These are phyloP conservation scores for Psilocybe subaeruginosa DNA, from an alignment of 768 basidiomycete species.

Conservation along the genomic window DNA sequence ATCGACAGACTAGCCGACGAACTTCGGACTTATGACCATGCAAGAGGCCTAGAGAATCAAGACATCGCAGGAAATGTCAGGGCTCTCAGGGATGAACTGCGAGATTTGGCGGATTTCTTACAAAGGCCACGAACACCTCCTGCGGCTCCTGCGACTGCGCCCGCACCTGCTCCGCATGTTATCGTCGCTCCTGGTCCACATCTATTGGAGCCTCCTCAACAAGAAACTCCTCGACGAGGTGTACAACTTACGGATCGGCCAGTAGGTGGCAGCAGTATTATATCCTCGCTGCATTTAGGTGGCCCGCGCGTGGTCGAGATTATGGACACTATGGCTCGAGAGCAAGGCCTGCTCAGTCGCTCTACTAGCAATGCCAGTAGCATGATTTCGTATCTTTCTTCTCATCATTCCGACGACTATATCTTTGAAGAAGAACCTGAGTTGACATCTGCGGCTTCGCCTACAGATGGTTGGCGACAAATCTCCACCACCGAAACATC, in stretches of 20 bases:
- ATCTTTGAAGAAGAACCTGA: conserved; percentile 40
- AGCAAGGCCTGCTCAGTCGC: conserved; percentile 35
- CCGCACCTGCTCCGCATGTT: conserved; percentile 2
- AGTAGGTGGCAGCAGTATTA: conserved; percentile 44
- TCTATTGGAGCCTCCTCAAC: conserved; percentile 2
- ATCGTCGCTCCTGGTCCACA: not conserved
- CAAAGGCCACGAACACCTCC: conserved; percentile 43
- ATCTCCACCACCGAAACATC: not conserved
- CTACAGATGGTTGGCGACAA: not conserved
- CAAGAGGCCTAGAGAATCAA: conserved; percentile 63
- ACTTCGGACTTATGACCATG: conserved; percentile 54
- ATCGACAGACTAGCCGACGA: conserved; percentile 58
- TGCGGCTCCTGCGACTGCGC: not conserved
- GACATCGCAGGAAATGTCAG: conserved; percentile 70
- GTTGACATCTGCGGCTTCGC: conserved; percentile 7
- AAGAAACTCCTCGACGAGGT: conserved; percentile 13
- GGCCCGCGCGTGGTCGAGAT: conserved; percentile 24
- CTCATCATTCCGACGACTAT: conserved; percentile 78
- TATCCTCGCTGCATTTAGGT: conserved; percentile 35
- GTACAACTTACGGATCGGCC: conserved; percentile 38
- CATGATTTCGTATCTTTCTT: conserved; percentile 46
- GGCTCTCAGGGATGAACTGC: conserved; percentile 70
- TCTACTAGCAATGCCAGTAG: conserved; percentile 45
- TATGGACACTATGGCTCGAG: conserved; percentile 19
- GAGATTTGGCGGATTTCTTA: conserved; percentile 60